Evolutionary conservation across 805 yeast species (phyloP), one percentile per base, ranked within the genome.

Genomic region (Ogataea salicorniae): DNA sequence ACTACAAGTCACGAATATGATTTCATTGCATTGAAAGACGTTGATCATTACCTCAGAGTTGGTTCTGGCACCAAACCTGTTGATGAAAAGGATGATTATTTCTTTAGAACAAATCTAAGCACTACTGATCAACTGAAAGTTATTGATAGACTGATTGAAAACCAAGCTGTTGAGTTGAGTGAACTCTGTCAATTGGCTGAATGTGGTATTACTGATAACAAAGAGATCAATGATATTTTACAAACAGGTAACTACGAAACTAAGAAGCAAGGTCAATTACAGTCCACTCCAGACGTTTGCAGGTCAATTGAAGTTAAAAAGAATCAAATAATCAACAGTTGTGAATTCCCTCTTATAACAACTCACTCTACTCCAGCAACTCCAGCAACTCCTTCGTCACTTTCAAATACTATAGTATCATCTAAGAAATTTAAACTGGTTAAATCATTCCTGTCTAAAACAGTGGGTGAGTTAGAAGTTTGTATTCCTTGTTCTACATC

Each of bases 1-100:
- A 38, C 48, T 33, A 54, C 58, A 7, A 43, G 52, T 16, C 51
- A 54, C 26, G 59, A 61, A 8, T 58, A 52, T 49, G 60, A 59
- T 26, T 58, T 61, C 42, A 56, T 62, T 16, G 39, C 50, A 14
- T 36, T 60, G 20, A 55, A 59, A 40, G 57, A 54, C 33, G 35
- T 45, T 2, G 50, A 52, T 20, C 57, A 54, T 40, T 50, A 37
- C 43, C 46, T 64, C 33, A 52, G 68, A 39, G 47, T 64, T 23
- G 49, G 41, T 39, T 23, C 29, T 39, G 34, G 54, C 11, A 47
- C 55, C 20, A 43, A 48, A 15, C 22, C 36, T 23, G 16, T 40
- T 7, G 18, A 29, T 13, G 23, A 33, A 15, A 34, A 40, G 7
- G 26, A 41, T 14, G 43, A 36, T 6, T 48, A 53, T 40, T 43